Conservation (phyloP, 805 yeast species). For the Candida silvatica region DNA sequence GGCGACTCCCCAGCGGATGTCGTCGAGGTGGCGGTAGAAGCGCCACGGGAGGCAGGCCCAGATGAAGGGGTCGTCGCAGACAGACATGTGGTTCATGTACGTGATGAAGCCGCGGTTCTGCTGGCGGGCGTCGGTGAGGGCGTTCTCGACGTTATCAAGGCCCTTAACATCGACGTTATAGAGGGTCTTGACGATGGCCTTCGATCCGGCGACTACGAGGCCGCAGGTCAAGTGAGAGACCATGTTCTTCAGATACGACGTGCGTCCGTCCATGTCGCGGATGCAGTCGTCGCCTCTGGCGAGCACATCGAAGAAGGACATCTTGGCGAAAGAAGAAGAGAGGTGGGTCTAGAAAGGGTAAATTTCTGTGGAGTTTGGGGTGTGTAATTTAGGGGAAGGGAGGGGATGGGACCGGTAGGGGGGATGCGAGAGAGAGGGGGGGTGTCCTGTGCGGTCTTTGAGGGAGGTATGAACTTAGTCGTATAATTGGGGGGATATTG, state of each 20-base stretch:
- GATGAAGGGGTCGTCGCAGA: slow-evolving; percentile 83
- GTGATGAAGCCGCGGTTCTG: slow-evolving; percentile 77
- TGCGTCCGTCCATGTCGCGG: slow-evolving; percentile 41
- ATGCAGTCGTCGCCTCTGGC: slow-evolving; percentile 69
- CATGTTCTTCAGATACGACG: slow-evolving; percentile 50
- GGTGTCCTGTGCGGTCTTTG: too few relatives aligned
- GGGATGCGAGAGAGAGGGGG: too few relatives aligned
- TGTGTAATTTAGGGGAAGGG: background rate
- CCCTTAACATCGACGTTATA: slow-evolving; percentile 60
- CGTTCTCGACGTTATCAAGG: slow-evolving; percentile 54
- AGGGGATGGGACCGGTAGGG: too few relatives aligned
- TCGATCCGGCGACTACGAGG: slow-evolving; percentile 56
- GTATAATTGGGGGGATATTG: too few relatives aligned
- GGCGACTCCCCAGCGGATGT: slow-evolving; percentile 89
- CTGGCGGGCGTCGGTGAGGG: slow-evolving; percentile 48
- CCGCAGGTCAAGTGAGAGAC: slow-evolving; percentile 64
- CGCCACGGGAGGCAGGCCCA: slow-evolving; percentile 83
- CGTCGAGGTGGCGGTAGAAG: slow-evolving; percentile 50
- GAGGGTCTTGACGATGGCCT: slow-evolving; percentile 46
- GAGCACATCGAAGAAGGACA: slow-evolving; percentile 66
- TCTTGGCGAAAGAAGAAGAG: slow-evolving; percentile 15
- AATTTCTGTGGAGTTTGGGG: background rate
- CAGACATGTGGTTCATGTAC: slow-evolving; percentile 89
- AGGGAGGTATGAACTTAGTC: too few relatives aligned
- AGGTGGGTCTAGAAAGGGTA: background rate